Evolutionary conservation across 2,329 filamentous ascomycete genomes (phyloP).

Genomic region (Nemania sp.): DNA sequence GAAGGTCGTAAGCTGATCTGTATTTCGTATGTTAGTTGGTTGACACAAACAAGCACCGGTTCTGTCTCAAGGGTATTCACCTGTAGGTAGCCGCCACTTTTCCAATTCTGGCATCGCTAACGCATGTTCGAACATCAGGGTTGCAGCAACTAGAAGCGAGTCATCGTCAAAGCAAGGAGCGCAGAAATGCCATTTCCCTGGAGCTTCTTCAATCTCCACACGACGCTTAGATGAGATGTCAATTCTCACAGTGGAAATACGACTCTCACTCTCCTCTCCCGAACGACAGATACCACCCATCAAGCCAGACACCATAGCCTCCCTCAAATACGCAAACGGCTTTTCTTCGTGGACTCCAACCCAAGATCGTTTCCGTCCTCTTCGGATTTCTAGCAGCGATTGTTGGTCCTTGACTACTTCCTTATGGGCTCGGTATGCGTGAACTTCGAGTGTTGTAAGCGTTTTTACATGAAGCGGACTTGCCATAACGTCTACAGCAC

Average conservation of each 20-base stretch:
- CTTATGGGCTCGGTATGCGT: constrained; percentile 85
- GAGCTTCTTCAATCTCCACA: constrained; percentile 72
- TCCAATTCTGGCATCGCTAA: constrained; percentile 84
- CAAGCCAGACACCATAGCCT: constrained; percentile 92
- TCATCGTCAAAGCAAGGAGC: constrained; percentile 92
- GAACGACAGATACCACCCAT: constrained; percentile 90
- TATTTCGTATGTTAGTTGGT: constrained; percentile 55
- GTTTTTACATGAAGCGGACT: constrained; percentile 81
- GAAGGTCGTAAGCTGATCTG: constrained; percentile 86
- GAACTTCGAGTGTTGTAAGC: constrained; percentile 80
- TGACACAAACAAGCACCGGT: constrained; percentile 40
- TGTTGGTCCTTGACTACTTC: constrained; percentile 80
- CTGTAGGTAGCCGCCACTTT: constrained; percentile 81
- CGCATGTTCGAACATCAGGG: constrained; percentile 90
- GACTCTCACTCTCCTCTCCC: constrained; percentile 70
- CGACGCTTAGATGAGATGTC: constrained; percentile 75
- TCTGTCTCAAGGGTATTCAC: constrained; percentile 60
- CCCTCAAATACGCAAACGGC: constrained; percentile 88
- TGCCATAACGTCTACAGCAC: constrained; percentile 86
- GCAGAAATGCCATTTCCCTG: constrained; percentile 88
- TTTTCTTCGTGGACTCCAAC: constrained; percentile 87
- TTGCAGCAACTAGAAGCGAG: constrained; percentile 86
- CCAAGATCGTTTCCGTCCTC: constrained; percentile 88
- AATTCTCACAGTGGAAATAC: constrained; percentile 74
- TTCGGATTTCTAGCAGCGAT: constrained; percentile 76